A percentile compares a stretch with the other conserved stretches of the same genome.
phyloP scores from a whole-genome alignment of 2,329 filamentous ascomycete genomes.

The Sporothrix luriei region DNA sequence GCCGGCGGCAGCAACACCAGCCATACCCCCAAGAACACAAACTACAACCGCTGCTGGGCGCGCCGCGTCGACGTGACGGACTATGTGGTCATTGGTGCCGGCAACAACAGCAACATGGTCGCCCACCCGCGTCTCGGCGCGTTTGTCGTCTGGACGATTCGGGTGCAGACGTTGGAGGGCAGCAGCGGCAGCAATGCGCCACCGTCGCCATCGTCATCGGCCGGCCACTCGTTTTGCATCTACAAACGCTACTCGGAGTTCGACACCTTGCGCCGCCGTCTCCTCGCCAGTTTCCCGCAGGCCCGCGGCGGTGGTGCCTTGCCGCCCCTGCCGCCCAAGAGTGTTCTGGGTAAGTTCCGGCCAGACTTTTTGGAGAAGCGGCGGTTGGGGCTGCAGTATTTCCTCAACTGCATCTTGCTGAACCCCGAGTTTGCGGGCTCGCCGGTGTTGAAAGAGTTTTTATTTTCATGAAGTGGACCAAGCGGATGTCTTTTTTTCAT shows the following conservation, averaged over 20 bases:
- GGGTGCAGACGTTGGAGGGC: slow-evolving; percentile 81
- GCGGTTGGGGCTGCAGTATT: slow-evolving; percentile 82
- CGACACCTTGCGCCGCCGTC: slow-evolving; percentile 72
- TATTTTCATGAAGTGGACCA: slow-evolving; percentile 61
- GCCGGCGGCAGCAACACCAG: slow-evolving; percentile 22
- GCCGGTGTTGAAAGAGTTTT: slow-evolving; percentile 87
- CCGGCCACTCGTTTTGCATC: slow-evolving; percentile 58
- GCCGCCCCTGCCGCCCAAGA: slow-evolving; percentile 88
- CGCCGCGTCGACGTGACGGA: slow-evolving; percentile 63
- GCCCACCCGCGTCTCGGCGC: slow-evolving; percentile 62
- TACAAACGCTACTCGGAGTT: slow-evolving; percentile 89
- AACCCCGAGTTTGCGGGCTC: slow-evolving; percentile 93
- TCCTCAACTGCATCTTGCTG: slow-evolving; percentile 87
- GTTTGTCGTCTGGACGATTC: slow-evolving; percentile 93
- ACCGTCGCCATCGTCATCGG: not conserved
- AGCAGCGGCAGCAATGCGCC: not conserved
- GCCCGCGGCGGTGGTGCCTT: slow-evolving; percentile 71
- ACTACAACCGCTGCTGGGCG: slow-evolving; percentile 63
- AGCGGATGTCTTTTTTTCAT: not conserved
- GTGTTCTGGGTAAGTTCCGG: slow-evolving; percentile 81
- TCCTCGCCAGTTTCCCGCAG: slow-evolving; percentile 79
- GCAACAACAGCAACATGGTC: slow-evolving; percentile 37
- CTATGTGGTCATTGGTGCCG: slow-evolving; percentile 60
- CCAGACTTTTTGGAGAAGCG: slow-evolving; percentile 84
- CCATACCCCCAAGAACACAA: slow-evolving; percentile 44